phyloP scores from a whole-genome alignment of 1,139 yeast species.

The Hyphopichia burtonii region DNA sequence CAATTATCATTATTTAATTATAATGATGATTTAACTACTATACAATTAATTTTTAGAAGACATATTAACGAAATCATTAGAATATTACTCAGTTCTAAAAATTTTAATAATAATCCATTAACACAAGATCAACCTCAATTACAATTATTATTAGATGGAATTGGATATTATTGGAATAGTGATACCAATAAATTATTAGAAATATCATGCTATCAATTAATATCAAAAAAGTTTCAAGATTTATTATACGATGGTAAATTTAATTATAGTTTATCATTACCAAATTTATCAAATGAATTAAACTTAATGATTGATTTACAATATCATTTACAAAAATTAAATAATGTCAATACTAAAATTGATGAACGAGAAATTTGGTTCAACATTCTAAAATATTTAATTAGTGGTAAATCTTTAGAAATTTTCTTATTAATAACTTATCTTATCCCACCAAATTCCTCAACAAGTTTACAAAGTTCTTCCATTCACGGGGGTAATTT shows the following conservation, averaged over 20 bases:
- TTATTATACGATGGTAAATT: conserved; percentile 35
- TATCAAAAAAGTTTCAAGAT: conserved; percentile 38
- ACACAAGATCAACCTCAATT: conserved; percentile 20
- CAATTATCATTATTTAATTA: conserved; percentile 45
- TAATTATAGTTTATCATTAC: conserved; percentile 33
- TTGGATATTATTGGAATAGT: conserved; percentile 46
- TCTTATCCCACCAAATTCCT: conserved; percentile 44
- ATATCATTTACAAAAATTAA: conserved; percentile 41
- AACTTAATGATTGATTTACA: conserved; percentile 47
- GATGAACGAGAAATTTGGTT: conserved; percentile 46
- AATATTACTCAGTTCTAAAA: conserved; percentile 40
- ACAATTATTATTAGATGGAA: conserved; percentile 39
- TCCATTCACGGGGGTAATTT: conserved; percentile 42
- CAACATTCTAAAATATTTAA: conserved; percentile 41
- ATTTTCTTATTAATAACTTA: conserved; percentile 41
- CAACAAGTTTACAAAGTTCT: conserved; percentile 40
- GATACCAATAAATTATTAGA: conserved; percentile 43
- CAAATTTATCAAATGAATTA: conserved; percentile 41
- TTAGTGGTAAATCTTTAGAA: conserved; percentile 46
- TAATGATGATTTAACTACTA: conserved; percentile 49
- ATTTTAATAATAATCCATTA: conserved; percentile 25
- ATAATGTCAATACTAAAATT: conserved; percentile 19
- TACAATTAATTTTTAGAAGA: conserved; percentile 46
- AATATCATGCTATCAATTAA: conserved; percentile 43
- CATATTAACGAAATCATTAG: conserved; percentile 48